phyloP scores from a whole-genome alignment of 1,284 basidiomycete genomes.

The Spongiforma sp. region DNA sequence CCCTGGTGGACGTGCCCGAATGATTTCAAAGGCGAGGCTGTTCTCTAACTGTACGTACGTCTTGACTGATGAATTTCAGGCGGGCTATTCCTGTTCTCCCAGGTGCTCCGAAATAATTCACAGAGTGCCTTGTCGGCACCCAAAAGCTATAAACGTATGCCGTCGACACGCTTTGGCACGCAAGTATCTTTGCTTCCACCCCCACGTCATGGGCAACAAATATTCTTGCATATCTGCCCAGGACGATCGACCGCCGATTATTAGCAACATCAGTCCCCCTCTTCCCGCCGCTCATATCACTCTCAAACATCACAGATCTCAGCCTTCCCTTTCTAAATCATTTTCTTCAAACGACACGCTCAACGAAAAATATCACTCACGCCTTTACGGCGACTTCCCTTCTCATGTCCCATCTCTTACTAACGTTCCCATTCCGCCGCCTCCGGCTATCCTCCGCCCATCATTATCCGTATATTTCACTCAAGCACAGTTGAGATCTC shows the following conservation, averaged over 20 bases:
- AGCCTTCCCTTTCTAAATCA: slow-evolving; percentile 39
- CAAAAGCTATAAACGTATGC: slow-evolving; percentile 26
- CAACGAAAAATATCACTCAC: slow-evolving; percentile 36
- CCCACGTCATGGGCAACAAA: slow-evolving; percentile 49
- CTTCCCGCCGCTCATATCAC: slow-evolving; percentile 43
- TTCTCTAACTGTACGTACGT: slow-evolving; percentile 8
- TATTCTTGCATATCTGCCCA: slow-evolving; percentile 32
- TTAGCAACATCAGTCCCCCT: slow-evolving; percentile 24
- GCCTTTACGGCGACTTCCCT: slow-evolving; percentile 18
- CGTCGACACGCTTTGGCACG: no score
- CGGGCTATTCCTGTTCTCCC: neutral
- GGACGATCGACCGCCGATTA: slow-evolving; percentile 25
- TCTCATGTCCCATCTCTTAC: slow-evolving; percentile 5
- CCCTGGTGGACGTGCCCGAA: neutral
- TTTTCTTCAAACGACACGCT: slow-evolving; percentile 37
- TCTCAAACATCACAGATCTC: slow-evolving; percentile 43
- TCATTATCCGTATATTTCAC: slow-evolving; percentile 36
- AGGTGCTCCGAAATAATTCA: neutral
- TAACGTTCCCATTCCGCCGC: neutral
- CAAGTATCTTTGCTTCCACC: neutral
- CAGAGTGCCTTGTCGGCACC: neutral
- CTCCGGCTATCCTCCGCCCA: slow-evolving; percentile 8
- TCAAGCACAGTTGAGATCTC: slow-evolving; percentile 21
- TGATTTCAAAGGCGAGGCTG: slow-evolving; percentile 4
- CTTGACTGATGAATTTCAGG: neutral